Conservation (phyloP, 2,329 filamentous ascomycete species). For the Akanthomyces muscarius region DNA sequence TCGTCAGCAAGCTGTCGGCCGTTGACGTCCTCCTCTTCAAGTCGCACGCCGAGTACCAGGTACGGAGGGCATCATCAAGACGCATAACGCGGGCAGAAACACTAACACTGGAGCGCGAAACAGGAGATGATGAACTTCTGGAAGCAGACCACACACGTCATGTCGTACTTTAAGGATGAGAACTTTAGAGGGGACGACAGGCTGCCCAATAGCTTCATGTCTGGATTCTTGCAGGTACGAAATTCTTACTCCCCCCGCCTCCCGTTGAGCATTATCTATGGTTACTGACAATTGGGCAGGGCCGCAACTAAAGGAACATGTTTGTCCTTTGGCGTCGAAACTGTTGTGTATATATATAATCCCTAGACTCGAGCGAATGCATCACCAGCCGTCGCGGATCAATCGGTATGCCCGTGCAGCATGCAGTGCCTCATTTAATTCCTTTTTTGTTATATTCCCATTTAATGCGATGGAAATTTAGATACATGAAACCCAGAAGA, state of each 20-base stretch:
- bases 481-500: background rate
- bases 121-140: conserved; percentile 99
- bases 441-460: conserved; percentile 5
- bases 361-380: conserved; percentile 23
- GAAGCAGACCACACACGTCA: conserved; percentile 93
- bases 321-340: conserved; percentile 20
- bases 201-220: conserved; percentile 86
- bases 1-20: conserved; percentile 80
- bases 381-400: conserved; percentile 4
- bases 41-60: conserved; percentile 92
- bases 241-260: background rate
- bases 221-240: conserved; percentile 87
- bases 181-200: conserved; percentile 69
- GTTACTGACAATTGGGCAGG: conserved; percentile 34
- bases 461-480: conserved; percentile 2
- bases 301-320: conserved; percentile 49
- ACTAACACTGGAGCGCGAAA: background rate
- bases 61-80: conserved; percentile 37
- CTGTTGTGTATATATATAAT: conserved; percentile 33
- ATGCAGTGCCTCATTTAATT: conserved; percentile 10
- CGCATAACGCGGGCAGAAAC: background rate
- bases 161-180: conserved; percentile 94
- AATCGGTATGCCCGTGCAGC: background rate
- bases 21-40: conserved; percentile 89
- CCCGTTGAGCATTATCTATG: background rate